Evolutionary conservation across 345 rosid species (phyloP).

Genomic region (Trapa incisa): DNA sequence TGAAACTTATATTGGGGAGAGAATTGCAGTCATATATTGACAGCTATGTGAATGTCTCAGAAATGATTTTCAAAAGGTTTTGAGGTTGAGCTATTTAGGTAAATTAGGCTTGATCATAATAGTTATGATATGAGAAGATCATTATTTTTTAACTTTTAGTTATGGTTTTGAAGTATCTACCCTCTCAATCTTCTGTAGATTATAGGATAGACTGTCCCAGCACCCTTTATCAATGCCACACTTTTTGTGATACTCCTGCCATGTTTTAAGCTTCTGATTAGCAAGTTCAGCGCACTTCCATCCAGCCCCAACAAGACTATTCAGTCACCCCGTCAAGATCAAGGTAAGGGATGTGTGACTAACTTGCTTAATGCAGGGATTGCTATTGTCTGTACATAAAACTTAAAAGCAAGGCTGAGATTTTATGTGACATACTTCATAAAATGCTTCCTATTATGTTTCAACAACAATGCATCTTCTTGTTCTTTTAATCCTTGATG

Average conservation of each 20-base stretch:
- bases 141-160: not conserved
- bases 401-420: not conserved
- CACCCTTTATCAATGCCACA: conserved; percentile 34
- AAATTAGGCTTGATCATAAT: not conserved
- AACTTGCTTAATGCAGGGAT: not conserved
- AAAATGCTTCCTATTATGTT: not conserved
- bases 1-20: not conserved
- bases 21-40: not conserved
- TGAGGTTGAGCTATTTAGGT: not conserved
- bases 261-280: conserved; percentile 42
- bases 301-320: conserved; percentile 32
- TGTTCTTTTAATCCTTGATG: not conserved
- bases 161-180: not conserved
- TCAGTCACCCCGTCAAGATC: conserved; percentile 19
- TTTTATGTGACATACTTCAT: not conserved
- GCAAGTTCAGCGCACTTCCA: conserved; percentile 31
- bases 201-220: conserved; percentile 61
- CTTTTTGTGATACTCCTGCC: conserved; percentile 43
- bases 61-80: not conserved
- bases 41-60: not conserved
- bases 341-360: conserved; percentile 55
- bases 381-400: conserved; percentile 1
- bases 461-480: not conserved
- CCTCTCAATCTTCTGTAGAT: conserved; percentile 27
- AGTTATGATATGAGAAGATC: not conserved